Conservation (phyloP, 768 basidiomycete genomes). For the Kwoniella europaea region DNA sequence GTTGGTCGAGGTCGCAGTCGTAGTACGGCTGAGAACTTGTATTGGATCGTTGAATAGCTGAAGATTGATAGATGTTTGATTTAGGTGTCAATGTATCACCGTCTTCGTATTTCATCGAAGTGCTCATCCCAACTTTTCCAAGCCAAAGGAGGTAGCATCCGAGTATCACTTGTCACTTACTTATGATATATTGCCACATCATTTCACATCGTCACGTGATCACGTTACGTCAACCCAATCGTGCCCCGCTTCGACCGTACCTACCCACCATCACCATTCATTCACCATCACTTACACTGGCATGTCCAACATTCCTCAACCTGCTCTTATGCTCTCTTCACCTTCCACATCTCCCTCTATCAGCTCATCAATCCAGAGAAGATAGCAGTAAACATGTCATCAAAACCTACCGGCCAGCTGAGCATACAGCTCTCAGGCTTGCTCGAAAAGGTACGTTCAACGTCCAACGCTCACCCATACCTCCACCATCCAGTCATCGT, state of each 20-base stretch:
- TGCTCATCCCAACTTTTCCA: no score
- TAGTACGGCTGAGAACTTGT: no score
- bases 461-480: background rate
- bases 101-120: no score
- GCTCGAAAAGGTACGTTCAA: slow-evolving; percentile 39
- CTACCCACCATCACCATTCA: background rate
- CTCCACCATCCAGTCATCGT: slow-evolving; percentile 1
- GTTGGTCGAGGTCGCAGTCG: no score
- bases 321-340: slow-evolving; percentile 63
- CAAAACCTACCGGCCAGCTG: background rate
- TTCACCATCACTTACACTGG: background rate
- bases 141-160: no score
- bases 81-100: no score
- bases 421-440: slow-evolving; percentile 30
- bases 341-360: slow-evolving; percentile 58
- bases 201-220: slow-evolving; percentile 79
- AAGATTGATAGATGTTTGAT: no score
- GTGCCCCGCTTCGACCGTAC: background rate
- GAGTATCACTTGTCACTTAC: no score
- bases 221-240: slow-evolving; percentile 67
- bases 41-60: no score
- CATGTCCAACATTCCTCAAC: background rate
- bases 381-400: background rate
- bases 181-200: background rate
- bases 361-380: background rate